These are phyloP conservation scores for Pugionium dolabratum DNA, from an alignment of 345 rosid genomes.

Conservation along the genomic window DNA sequence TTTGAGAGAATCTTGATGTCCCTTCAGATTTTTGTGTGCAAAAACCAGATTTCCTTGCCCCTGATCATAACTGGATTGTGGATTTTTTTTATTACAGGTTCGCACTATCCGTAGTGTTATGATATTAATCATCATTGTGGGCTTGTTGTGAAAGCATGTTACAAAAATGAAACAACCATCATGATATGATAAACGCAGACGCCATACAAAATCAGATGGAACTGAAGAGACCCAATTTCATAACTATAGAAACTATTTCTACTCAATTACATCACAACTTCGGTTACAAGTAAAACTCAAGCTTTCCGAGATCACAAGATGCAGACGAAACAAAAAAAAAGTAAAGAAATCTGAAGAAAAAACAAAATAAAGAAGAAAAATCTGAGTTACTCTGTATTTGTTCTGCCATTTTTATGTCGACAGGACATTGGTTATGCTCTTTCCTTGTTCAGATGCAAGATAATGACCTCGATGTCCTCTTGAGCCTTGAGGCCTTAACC, in stretches of 20 bases:
- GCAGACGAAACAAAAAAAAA: not conserved
- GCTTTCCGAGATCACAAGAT: slow-evolving; percentile 28
- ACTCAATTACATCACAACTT: slow-evolving; percentile 35
- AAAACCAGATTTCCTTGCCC: slow-evolving; percentile 29
- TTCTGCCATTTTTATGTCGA: slow-evolving; percentile 27
- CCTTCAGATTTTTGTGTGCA: slow-evolving; percentile 33
- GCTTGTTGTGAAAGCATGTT: slow-evolving; percentile 22
- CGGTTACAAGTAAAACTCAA: slow-evolving; percentile 26
- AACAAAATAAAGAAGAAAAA: not conserved
- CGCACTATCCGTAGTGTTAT: slow-evolving; percentile 8
- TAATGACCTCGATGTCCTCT: slow-evolving; percentile 38
- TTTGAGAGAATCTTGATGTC: slow-evolving; percentile 37
- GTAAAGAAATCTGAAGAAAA: not conserved
- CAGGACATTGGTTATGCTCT: slow-evolving; percentile 39
- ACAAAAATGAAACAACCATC: slow-evolving; percentile 19
- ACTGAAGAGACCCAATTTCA: slow-evolving; percentile 2
- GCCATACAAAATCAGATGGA: slow-evolving; percentile 4
- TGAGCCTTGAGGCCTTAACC: slow-evolving; percentile 44
- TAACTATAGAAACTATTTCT: slow-evolving; percentile 22
- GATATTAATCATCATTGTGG: not conserved
- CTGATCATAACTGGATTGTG: slow-evolving; percentile 22
- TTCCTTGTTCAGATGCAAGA: slow-evolving; percentile 47
- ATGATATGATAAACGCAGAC: slow-evolving; percentile 4
- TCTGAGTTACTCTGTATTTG: slow-evolving; percentile 21
- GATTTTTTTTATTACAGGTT: slow-evolving; percentile 8